Evolutionary conservation across 2,329 filamentous ascomycete genomes (phyloP), one percentile per base, ranked within the genome.

Genomic region (Curvularia lunata): DNA sequence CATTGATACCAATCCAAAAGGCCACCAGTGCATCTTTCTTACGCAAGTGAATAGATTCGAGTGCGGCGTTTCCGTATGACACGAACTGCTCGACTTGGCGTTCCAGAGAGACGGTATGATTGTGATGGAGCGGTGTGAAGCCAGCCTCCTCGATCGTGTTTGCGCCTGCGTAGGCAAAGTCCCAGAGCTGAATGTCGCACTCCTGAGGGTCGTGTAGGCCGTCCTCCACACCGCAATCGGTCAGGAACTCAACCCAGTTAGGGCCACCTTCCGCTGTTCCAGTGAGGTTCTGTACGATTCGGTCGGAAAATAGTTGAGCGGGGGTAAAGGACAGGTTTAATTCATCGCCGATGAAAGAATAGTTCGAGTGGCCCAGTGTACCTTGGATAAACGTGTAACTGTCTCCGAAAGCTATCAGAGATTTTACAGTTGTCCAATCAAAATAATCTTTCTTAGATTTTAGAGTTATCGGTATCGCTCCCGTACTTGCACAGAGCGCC

Each of bases 1-100:
- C 84, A 65, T 86, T 86, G 57, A 86, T 77, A 7, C 82, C 84
- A 45, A 86, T 86, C 80, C 81, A 86, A 37, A 85, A 68, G 2
- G 80, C 80, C 0, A 85, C 77, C 1, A 86, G 72, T 1, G 80
- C 77, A 18, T 77, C 70, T 4, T 71, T 62, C 16, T 77, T 71
- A 9, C 79, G 64, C 18, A 78, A 48, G 1, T 37, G 30, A 3
- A 69, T 63, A 8, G 54, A 63, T 23, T 66, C 56, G 3, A 83
- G 73, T 10, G 77, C 77, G 0, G 76, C 76, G 48, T 82, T 72
- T 8, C 73, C 83, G 58, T 83, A 83, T 1, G 64, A 64, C 3
- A 76, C 64, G 67, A 81, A 86, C 58, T 84, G 81, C 7, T 73
- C 66, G 5, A 83, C 79, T 63, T 86, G 84, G 49, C 82, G 80